phyloP scores from a whole-genome alignment of 164 flowering plant species.

The Dillenia turbinata region DNA sequence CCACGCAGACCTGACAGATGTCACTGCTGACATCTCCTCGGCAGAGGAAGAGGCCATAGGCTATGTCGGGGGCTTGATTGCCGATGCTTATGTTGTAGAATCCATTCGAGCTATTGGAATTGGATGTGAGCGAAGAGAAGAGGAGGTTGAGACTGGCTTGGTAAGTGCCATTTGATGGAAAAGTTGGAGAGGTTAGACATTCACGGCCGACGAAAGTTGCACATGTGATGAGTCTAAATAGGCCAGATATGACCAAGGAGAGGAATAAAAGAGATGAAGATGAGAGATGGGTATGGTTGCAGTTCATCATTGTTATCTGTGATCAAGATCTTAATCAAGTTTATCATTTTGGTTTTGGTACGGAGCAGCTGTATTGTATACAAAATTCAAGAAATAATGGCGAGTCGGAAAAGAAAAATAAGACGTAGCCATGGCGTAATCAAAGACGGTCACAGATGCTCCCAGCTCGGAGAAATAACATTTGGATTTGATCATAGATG shows the following conservation, averaged over 20 bases:
- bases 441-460: too few relatives aligned
- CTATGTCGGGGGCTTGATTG: constrained; percentile 8
- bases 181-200: not conserved
- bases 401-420: too few relatives aligned
- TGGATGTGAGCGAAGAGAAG: constrained; percentile 9
- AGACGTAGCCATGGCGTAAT: too few relatives aligned
- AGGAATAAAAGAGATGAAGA: not conserved
- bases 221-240: not conserved
- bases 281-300: not conserved
- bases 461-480: too few relatives aligned
- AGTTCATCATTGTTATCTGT: not conserved
- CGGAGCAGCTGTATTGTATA: too few relatives aligned
- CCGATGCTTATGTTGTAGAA: constrained; percentile 15
- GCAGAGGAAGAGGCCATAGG: constrained; percentile 17
- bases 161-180: constrained; percentile 9
- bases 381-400: too few relatives aligned
- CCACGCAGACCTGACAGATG: constrained; percentile 18
- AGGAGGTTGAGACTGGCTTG: constrained; percentile 15
- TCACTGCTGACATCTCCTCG: constrained; percentile 19
- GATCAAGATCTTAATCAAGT: too few relatives aligned
- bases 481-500: too few relatives aligned
- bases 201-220: not conserved
- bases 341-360: too few relatives aligned
- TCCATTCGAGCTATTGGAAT: constrained; percentile 5
- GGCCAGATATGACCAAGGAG: not conserved